Base-by-base conservation (phyloP, 495 filamentous ascomycete species). In the Neurospora africana region DNA sequence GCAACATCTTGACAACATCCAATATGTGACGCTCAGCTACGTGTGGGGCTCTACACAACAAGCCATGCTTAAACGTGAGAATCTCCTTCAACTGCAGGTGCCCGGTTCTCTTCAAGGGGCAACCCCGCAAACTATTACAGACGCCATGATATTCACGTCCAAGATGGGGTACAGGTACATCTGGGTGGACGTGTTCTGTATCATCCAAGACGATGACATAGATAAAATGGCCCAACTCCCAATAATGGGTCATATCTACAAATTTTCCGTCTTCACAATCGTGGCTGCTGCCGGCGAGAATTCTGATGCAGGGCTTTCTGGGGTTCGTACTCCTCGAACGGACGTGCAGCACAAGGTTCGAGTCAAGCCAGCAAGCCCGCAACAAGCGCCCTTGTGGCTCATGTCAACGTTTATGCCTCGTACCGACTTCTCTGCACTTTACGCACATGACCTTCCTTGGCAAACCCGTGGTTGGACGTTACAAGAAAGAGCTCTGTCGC, bases 131-230 rank as follows among this genome's bases (percentile, higher is more conserved):
- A 78, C 78, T 0, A 76, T 82, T 44, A 21, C 70, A 40, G 73
- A 82, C 67, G 77, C 81, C 1, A 80, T 80, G 61, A 27, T 21
- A 0, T 70, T 79, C 2, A 75, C 75, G 13, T 72, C 33, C 10
- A 7, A 44, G 5, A 72, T 82, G 9, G 77, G 71, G 1, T 17
- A 76, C 15, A 11, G n/a, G 1, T 77, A 78, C 47, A 70, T 83
- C 13, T 83, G 81, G 81, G 75, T 82, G 17, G 81, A 83, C 68
- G 67, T 72, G 10, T 69, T 82, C 23, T 84, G 81, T 72, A 83
- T 83, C 27, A 47, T 78, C 3, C 79, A 83, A 70, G 77, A 82
- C 38, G 73, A 77, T 27, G 72, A 40, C 2, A 30, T 70, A 4
- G 74, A 79, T 19, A 79, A 81, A 19, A 70, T 75, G 9, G 2